These are phyloP conservation scores for Phytophthora agathidicida DNA, from an alignment of 352 stramenopile genomes.

Conservation along the genomic window DNA sequence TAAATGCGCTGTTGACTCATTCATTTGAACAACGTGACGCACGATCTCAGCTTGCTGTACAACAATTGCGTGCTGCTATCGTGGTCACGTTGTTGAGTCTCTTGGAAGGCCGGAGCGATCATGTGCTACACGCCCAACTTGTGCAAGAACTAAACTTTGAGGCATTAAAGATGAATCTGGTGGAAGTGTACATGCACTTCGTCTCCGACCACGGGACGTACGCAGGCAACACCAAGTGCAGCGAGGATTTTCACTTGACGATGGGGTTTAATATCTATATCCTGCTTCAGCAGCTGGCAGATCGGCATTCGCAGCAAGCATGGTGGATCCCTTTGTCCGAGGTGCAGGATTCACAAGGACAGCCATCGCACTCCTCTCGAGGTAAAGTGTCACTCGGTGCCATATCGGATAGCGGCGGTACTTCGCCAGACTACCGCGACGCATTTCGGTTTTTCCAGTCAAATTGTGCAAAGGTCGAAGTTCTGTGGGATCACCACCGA, in stretches of 20 bases:
- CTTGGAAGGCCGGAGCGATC: conserved; percentile 65
- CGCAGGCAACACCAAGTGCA: conserved; percentile 63
- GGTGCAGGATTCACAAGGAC: conserved; percentile 1
- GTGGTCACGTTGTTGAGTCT: conserved; percentile 70
- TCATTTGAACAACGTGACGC: conserved; percentile 46
- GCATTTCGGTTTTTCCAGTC: conserved; percentile 74
- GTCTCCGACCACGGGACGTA: conserved; percentile 43
- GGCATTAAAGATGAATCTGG: conserved; percentile 62
- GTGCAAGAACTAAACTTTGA: conserved; percentile 81
- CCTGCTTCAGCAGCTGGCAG: conserved; percentile 67
- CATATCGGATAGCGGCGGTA: background rate
- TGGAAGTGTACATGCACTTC: conserved; percentile 67
- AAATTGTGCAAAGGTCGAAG: conserved; percentile 68
- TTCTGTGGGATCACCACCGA: conserved; percentile 63
- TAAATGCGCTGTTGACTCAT: conserved; percentile 73
- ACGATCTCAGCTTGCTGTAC: conserved; percentile 17
- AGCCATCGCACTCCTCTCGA: background rate
- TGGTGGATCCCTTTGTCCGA: conserved; percentile 47
- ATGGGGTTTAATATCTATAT: conserved; percentile 87
- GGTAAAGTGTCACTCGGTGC: conserved; percentile 3
- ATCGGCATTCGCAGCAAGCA: conserved; percentile 44
- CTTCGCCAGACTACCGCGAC: conserved; percentile 40
- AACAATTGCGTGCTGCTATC: conserved; percentile 55
- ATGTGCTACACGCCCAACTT: conserved; percentile 63
- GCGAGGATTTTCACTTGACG: conserved; percentile 64